Evolutionary conservation across 169 alveolate species (phyloP).

Genomic region (Plasmodium fragile): DNA sequence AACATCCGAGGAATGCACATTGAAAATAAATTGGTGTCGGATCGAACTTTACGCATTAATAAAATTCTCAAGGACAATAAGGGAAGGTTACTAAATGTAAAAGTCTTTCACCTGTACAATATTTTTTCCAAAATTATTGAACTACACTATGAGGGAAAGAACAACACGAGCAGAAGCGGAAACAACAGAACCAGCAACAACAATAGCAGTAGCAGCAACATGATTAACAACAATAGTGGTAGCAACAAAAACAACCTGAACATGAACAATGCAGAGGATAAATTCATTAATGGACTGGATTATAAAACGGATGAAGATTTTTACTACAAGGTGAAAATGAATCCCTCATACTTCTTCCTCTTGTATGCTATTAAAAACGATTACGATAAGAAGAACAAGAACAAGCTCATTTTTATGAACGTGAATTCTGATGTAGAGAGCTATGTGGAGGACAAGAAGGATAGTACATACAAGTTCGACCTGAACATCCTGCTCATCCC

Average conservation of each 20-base stretch:
- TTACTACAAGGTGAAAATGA: slow-evolving; percentile 54
- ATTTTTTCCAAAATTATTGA: slow-evolving; percentile 64
- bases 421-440: slow-evolving; percentile 50
- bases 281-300: slow-evolving; percentile 3
- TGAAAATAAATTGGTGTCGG: slow-evolving; percentile 51
- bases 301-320: slow-evolving; percentile 57
- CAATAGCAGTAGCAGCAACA: not conserved
- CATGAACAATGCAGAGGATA: not conserved
- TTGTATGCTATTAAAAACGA: slow-evolving; percentile 66
- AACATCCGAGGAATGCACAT: slow-evolving; percentile 66
- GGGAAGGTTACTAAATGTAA: slow-evolving; percentile 34
- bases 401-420: slow-evolving; percentile 64
- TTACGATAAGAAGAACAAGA: slow-evolving; percentile 60
- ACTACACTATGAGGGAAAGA: slow-evolving; percentile 25
- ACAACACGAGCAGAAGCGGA: not conserved
- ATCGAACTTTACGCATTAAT: slow-evolving; percentile 27
- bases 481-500: slow-evolving; percentile 35
- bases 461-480: slow-evolving; percentile 11
- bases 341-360: slow-evolving; percentile 46
- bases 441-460: slow-evolving; percentile 67
- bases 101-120: slow-evolving; percentile 61
- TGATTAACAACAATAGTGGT: not conserved
- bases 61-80: slow-evolving; percentile 40
- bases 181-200: not conserved
- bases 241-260: not conserved